Evolutionary conservation across 2,329 filamentous ascomycete genomes (phyloP).

Genomic region (Ophiostoma sp.): DNA sequence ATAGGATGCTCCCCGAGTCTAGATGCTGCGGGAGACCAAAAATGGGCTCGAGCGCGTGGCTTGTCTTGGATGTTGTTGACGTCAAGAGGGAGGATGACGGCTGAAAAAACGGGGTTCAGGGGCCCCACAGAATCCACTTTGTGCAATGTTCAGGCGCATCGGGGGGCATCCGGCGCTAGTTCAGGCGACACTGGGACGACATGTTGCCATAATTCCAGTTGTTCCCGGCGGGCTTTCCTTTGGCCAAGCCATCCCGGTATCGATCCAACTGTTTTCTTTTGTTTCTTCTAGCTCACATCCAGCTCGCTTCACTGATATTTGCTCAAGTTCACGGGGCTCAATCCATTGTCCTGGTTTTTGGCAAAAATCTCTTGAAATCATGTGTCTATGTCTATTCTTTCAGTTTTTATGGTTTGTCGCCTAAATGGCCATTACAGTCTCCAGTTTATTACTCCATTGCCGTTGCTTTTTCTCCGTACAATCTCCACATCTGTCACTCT

Average conservation of each 20-base stretch:
- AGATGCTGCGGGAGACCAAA: too few species aligned
- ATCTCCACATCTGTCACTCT: neutral
- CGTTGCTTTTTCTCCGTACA: neutral
- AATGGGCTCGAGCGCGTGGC: too few species aligned
- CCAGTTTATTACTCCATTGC: neutral
- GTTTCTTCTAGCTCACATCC: neutral
- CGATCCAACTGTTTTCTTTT: neutral
- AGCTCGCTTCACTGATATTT: neutral
- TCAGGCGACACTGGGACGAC: neutral
- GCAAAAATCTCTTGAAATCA: slow-evolving; percentile 4
- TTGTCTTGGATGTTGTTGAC: neutral
- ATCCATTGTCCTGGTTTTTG: neutral
- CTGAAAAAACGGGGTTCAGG: neutral
- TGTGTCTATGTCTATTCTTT: slow-evolving; percentile 5
- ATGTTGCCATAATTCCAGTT: neutral
- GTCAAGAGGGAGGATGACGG: neutral
- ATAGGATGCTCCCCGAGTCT: neutral
- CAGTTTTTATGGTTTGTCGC: neutral
- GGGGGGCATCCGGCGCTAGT: slow-evolving; percentile 3
- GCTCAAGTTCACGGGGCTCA: neutral
- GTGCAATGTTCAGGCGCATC: neutral
- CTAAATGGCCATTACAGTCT: neutral
- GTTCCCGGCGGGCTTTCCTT: neutral
- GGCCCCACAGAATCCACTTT: neutral
- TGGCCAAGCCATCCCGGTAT: neutral